Evolutionary conservation across 1,284 basidiomycete species (phyloP), one percentile per base, ranked within the genome.

Genomic region (Melampsora occidentalis): DNA sequence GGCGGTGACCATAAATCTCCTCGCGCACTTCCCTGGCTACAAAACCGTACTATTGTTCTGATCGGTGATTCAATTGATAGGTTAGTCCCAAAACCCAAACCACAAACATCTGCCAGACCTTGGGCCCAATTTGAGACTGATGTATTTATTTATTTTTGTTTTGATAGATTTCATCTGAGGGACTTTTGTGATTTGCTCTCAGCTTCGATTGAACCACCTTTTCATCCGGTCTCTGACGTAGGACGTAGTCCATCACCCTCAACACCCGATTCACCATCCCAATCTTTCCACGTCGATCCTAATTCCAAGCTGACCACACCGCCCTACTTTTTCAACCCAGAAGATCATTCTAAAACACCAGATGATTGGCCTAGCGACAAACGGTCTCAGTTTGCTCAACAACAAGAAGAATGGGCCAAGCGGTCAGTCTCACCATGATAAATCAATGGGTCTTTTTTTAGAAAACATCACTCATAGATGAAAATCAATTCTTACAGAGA

Each of bases 1-100:
- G 10, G 42, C 14, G n/a, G 39, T 39, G 18, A 39, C 20, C 16
- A 33, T 31, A 59, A 31, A 42, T 6, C 33, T 59, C 51, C 62
- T 67, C 65, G 31, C n/a, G 39, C 33, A 9, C 35, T 67, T 22
- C 64, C 64, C 14, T 75, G 71, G 71, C 22, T 75, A 20, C 49
- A 65, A 28, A 75, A 75, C 42, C 64, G 71, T 6, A 75, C 71
- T 14, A 33, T 75, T 3, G 65, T 75, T 25, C 39, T 75, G 3
- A 59, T 75, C 12, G 71, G 71, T 28, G 71, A 75, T 46, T 75
- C 71, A 35, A 75, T 75, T 33, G 71, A 75, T 22, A 20, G 71
- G 71, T 68, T 18, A 28, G 42, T 25, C 1, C 18, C 5, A 20
- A 64, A 39, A 64, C 9, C 5, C 33, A 25, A 39, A 28, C 9